Percentiles rank a stretch among this genome's conserved stretches.
Conservation (phyloP, 352 stramenopile species). For the Phytophthora melonis region DNA sequence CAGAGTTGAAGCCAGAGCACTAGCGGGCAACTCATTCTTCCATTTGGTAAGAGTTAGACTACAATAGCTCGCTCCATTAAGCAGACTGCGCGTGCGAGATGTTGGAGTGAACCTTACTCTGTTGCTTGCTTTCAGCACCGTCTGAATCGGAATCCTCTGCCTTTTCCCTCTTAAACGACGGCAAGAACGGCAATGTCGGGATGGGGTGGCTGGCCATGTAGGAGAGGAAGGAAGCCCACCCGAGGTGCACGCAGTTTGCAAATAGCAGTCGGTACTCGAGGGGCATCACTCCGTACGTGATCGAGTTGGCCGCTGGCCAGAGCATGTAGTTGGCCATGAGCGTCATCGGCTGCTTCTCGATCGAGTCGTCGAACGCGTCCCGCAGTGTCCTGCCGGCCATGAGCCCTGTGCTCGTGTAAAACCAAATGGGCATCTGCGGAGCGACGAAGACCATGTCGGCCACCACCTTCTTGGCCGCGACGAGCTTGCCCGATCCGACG, state of each 20-base stretch:
- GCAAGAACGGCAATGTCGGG: conserved; percentile 13
- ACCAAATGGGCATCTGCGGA: conserved; percentile 39
- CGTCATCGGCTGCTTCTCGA: conserved; percentile 37
- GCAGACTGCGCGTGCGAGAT: conserved; percentile 4
- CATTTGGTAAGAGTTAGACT: conserved; percentile 1
- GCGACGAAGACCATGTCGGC: conserved; percentile 47
- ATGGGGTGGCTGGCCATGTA: conserved; percentile 37
- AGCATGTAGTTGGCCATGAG: conserved; percentile 45
- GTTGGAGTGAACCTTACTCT: conserved; percentile 5
- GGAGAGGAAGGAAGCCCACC: conserved; percentile 48
- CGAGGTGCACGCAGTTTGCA: conserved; percentile 42
- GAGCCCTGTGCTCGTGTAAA: conserved; percentile 42
- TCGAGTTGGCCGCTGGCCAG: conserved; percentile 46
- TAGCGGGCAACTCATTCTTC: background rate
- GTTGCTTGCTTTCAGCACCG: conserved; percentile 2
- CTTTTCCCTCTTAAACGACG: conserved; percentile 4
- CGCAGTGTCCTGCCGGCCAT: conserved; percentile 37
- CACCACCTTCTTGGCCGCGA: conserved; percentile 44
- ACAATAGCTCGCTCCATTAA: background rate
- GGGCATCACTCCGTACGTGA: conserved; percentile 44
- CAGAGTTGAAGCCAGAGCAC: background rate
- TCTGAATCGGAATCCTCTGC: background rate
- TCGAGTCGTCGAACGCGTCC: conserved; percentile 34
- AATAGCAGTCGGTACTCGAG: conserved; percentile 46
- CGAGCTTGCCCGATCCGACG: conserved; percentile 29